Evolutionary conservation across 2,329 filamentous ascomycete genomes (phyloP), one percentile per base, ranked within the genome.

Genomic region (Claviceps quebecensis): DNA sequence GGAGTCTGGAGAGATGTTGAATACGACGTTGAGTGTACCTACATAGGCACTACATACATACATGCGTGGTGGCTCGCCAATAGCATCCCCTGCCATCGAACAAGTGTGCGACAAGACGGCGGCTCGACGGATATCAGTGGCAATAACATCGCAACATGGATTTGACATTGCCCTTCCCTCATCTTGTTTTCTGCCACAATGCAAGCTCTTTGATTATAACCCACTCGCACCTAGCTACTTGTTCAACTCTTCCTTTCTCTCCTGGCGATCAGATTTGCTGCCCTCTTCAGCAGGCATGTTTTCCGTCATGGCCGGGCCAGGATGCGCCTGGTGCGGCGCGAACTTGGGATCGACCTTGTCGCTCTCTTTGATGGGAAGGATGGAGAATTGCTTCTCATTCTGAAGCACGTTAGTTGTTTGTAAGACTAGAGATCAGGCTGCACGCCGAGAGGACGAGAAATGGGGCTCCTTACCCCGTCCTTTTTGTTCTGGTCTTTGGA

Each of bases 261-360:
- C 80, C 60, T 75, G 70, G 50, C 83, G 76, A 60, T 87, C 84
- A 63, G 85, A 83, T 67, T 83, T 84, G 53, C 76, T 79, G 16
- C 78, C 80, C 68, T 83, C 78, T 48, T 75, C 63, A 37, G 67
- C 66, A 16, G 73, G 72, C 68, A 80, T 73, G 54, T 74, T 70
- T 55, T 78, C 65, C 17, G 76, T 69, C 26, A 80, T 59, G 29
- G 69, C 79, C 16, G 80, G 80, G 37, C 80, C 80, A 13, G 78
- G 80, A 49, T 76, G 69, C 17, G 78, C 78, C 52, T 73, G 63
- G 61, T 76, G 72, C 38, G 75, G 69, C 50, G 71, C 68, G 60
- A 78, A 73, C 63, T 73, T 72, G 59, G 67, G 61, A 62, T 74
- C 67, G 57, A 65, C 59, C 36, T 59, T 60, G 48, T 71, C 64